Percentiles rank a stretch among this genome's conserved stretches.
phyloP scores from a whole-genome alignment of 2,329 filamentous ascomycete genomes.

The Colletotrichum simmondsii region DNA sequence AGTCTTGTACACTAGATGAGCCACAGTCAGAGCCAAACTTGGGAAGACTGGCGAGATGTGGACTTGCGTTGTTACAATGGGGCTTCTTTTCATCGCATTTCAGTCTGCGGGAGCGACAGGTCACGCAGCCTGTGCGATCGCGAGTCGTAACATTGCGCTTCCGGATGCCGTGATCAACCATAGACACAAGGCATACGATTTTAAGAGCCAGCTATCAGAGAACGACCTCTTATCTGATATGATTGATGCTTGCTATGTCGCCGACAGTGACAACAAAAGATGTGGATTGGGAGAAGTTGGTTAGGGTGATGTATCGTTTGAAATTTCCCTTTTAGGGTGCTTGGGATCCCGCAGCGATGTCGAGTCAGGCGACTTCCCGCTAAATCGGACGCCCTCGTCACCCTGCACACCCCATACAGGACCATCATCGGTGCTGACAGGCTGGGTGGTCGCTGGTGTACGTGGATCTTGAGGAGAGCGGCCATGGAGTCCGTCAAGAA shows the following conservation, averaged over 20 bases:
- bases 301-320: not conserved
- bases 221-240: not conserved
- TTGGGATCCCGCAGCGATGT: not conserved
- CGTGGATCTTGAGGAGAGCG: not conserved
- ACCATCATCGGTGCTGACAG: not conserved
- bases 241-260: not conserved
- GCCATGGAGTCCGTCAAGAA: not conserved
- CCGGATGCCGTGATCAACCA: not conserved
- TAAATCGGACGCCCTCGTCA: not conserved
- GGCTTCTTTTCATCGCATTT: constrained; percentile 57
- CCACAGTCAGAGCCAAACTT: too few relatives aligned
- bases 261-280: not conserved
- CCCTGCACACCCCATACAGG: not conserved
- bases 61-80: constrained; percentile 39
- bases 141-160: constrained; percentile 17
- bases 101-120: constrained; percentile 52
- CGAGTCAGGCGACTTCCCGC: not conserved
- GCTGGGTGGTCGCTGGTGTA: not conserved
- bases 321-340: not conserved
- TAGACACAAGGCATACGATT: not conserved
- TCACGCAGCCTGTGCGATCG: constrained; percentile 17
- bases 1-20: constrained; percentile 8
- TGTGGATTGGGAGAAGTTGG: not conserved
- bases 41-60: not conserved
- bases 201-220: not conserved